Evolutionary conservation across 73 alveolate genomes (phyloP).

Genomic region (Tetrahymena thermophila): DNA sequence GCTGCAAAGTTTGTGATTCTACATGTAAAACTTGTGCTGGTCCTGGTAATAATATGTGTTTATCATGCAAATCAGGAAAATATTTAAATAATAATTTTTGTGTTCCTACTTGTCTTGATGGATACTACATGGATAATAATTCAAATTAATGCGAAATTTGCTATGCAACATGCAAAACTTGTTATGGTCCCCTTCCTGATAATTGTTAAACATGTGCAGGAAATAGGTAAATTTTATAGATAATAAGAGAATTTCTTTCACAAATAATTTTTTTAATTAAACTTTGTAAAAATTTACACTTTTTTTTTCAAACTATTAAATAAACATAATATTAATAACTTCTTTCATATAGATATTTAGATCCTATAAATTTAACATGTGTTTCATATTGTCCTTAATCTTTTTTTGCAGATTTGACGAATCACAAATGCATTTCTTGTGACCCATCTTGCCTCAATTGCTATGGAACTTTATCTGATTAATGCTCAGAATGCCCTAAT

Average conservation of each 20-base stretch:
- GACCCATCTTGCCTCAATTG: neutral
- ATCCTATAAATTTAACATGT: neutral
- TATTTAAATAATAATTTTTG: neutral
- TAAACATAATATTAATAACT: no score
- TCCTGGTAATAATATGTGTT: neutral
- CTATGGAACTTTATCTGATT: neutral
- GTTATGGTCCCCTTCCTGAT: neutral
- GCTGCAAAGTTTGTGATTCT: neutral
- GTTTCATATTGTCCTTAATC: neutral
- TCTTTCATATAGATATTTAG: neutral
- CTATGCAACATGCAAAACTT: neutral
- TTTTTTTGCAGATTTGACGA: neutral
- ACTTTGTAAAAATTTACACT: no score
- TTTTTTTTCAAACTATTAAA: no score
- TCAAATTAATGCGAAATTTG: neutral
- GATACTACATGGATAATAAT: neutral
- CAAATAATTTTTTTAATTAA: no score
- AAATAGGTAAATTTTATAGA: neutral
- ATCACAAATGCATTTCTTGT: neutral
- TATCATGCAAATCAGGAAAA: neutral
- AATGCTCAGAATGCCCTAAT: neutral
- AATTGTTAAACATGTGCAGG: neutral
- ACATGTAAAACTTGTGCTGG: neutral
- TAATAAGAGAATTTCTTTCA: no score
- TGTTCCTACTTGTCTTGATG: neutral